A percentile compares a stretch with the other conserved stretches of the same genome.
Conservation (phyloP, 148 eudicot genomes). For the Linanthus parryae region DNA sequence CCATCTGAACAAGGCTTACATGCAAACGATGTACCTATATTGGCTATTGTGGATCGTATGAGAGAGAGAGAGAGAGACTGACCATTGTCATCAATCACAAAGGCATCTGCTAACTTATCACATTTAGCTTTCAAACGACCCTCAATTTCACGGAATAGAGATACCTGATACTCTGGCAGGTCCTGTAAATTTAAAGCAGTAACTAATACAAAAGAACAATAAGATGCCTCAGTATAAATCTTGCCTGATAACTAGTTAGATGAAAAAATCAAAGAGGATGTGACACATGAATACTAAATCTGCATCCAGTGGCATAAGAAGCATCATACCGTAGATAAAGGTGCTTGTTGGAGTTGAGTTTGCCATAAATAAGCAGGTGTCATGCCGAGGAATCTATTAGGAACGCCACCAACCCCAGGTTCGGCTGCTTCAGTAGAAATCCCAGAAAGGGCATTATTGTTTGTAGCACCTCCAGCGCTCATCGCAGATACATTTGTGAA, state of each 20-base stretch:
- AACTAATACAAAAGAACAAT: too few species aligned
- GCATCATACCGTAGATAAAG: slow-evolving; percentile 71
- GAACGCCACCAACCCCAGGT: slow-evolving; percentile 93
- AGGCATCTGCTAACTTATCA: slow-evolving; percentile 70
- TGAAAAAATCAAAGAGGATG: too few species aligned
- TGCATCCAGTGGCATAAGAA: too few species aligned
- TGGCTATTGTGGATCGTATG: background rate
- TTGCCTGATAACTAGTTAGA: too few species aligned
- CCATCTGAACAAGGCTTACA: background rate
- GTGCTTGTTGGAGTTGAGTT: slow-evolving; percentile 73
- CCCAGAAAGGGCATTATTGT: slow-evolving; percentile 30
- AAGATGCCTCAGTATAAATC: too few species aligned
- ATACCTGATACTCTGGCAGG: slow-evolving; percentile 73
- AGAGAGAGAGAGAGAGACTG: slow-evolving; percentile 15
- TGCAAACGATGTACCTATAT: background rate
- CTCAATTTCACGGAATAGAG: slow-evolving; percentile 74
- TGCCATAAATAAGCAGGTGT: slow-evolving; percentile 87
- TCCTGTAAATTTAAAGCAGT: slow-evolving; percentile 43
- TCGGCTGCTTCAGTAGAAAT: slow-evolving; percentile 48
- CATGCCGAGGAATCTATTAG: slow-evolving; percentile 77
- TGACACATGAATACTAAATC: too few species aligned
- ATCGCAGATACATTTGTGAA: slow-evolving; percentile 36
- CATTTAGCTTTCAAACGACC: slow-evolving; percentile 74
- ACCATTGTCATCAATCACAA: slow-evolving; percentile 66
- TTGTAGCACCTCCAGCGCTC: slow-evolving; percentile 35